Percentiles rank a stretch among this genome's conserved stretches.
These are phyloP conservation scores for Fusarium circinatum DNA, from an alignment of 2,329 filamentous ascomycete species.

Conservation along the genomic window DNA sequence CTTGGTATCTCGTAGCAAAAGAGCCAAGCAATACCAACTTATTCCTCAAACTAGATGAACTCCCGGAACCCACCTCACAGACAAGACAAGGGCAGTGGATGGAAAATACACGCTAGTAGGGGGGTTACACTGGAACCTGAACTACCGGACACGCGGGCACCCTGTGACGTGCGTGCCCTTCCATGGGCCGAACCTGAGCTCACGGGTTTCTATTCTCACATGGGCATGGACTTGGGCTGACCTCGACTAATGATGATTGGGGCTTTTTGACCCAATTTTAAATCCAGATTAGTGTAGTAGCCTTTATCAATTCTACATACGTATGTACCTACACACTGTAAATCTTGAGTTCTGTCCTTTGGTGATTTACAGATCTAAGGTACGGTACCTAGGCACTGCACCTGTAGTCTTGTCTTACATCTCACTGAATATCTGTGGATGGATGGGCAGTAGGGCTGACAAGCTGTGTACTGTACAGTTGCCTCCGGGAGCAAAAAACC, in stretches of 20 bases:
- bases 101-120: conserved; percentile 8
- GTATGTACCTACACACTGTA: not conserved
- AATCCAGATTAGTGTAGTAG: not conserved
- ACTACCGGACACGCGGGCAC: conserved; percentile 29
- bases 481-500: not conserved
- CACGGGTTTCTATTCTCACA: conserved; percentile 21
- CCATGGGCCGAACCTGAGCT: not conserved
- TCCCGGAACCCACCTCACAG: not conserved
- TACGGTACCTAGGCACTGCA: not conserved
- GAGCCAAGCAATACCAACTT: not conserved
- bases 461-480: not conserved
- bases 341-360: not conserved
- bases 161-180: conserved; percentile 27
- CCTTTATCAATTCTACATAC: not conserved
- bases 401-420: not conserved
- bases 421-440: not conserved
- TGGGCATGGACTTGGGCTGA: conserved; percentile 12
- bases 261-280: not conserved
- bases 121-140: conserved; percentile 25
- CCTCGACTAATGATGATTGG: not conserved
- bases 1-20: not conserved
- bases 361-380: not conserved
- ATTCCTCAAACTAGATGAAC: not conserved
- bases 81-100: not conserved
- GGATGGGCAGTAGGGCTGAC: conserved; percentile 11